Base-by-base conservation (phyloP, 257 asterid species). In the Thymus mandschuricus region DNA sequence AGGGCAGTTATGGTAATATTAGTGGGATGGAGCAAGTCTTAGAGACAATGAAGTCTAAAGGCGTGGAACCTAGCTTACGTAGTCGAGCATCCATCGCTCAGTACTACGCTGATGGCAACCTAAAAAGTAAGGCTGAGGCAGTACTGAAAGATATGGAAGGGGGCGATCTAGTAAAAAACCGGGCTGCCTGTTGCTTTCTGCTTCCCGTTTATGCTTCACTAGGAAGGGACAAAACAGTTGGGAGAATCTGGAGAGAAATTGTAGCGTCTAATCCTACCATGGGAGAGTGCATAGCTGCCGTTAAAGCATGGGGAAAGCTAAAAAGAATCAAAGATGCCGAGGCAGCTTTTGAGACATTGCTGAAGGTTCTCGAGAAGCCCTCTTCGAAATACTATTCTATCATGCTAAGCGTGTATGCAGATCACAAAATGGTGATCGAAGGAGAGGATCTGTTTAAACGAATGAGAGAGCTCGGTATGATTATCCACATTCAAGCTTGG, bases 71-170 rank as follows among this genome's bases (percentile, higher is more conserved):
- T 49, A 79, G 75, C 65, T 11, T 64, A 10, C 34, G 5, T n/a
- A 76, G 73, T 60, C 82, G 78, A 65, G 74, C 60, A 34, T 51
- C 70, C 52, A 30, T 87, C 51, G 90, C 87, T 45, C 81, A 78
- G 60, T 78, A 84, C 77, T 92, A 88, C 63, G 78, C 84, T 11
- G 45, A 62, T 69, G 77, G 63, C 21, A 86, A 90, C 44, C 68
- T 70, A 0, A 82, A 81, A 55, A 93, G 81, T 33, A 90, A 90
- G 81, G 92, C 96, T 0, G 96, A 83, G 79, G 82, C 79, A 15
- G 11, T 90, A 5, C 62, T 88, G 82, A 82, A 83, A 80, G 97
- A 88, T 71, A 73, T 92, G 81, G 96, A 87, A 80, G 95, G 88
- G 41, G 79, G 54, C 4, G 76, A 80, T 76, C 10, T 69, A 46